phyloP scores from a whole-genome alignment of 352 stramenopile species.

The Phytopythium sindhum region DNA sequence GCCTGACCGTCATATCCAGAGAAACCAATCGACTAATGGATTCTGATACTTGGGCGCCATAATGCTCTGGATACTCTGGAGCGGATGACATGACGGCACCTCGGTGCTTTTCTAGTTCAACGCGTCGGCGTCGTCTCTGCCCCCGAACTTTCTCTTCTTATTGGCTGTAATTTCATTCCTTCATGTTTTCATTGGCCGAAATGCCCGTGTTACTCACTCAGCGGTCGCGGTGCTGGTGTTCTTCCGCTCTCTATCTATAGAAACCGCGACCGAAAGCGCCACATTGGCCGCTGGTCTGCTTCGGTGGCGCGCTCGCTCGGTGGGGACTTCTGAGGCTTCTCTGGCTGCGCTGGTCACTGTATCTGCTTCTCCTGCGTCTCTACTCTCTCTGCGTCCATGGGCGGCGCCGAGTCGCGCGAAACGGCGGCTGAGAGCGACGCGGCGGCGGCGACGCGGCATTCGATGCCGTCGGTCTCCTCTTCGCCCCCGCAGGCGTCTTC shows the following conservation, averaged over 20 bases:
- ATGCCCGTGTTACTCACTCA: too few relatives aligned
- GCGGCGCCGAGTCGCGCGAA: conserved; percentile 51
- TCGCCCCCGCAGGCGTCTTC: conserved; percentile 13
- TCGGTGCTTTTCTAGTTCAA: too few relatives aligned
- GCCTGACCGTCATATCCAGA: too few relatives aligned
- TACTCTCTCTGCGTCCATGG: conserved; percentile 24
- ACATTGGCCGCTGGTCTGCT: not conserved
- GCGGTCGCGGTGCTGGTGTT: not conserved
- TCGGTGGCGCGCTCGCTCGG: not conserved
- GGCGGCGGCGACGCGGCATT: conserved; percentile 14
- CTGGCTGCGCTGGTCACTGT: not conserved
- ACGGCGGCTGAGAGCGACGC: conserved; percentile 20
- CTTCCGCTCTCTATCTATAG: not conserved
- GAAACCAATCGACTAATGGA: too few relatives aligned
- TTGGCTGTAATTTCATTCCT: too few relatives aligned
- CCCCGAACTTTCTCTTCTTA: too few relatives aligned
- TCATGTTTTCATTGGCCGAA: too few relatives aligned
- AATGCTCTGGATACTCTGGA: too few relatives aligned
- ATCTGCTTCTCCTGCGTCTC: not conserved
- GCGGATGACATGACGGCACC: too few relatives aligned
- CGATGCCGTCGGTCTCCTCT: conserved; percentile 12
- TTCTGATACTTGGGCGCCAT: too few relatives aligned
- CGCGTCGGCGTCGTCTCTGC: too few relatives aligned
- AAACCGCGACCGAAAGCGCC: not conserved
- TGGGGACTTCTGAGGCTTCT: not conserved